Evolutionary conservation across 192 early-diverging fungal genomes (phyloP).

Genomic region (Backusella tuberculispora): DNA sequence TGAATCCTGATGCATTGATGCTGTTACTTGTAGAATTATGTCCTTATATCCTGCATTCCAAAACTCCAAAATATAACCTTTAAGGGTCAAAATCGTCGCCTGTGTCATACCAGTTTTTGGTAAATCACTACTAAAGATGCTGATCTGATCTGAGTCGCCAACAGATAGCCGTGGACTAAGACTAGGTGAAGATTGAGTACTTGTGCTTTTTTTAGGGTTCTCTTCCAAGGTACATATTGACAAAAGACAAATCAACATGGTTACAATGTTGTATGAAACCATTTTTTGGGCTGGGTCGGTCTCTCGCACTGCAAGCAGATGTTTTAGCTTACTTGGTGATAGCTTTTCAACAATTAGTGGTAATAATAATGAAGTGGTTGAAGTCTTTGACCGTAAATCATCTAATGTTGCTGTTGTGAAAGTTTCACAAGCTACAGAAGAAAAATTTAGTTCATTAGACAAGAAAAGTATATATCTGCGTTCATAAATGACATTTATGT

Average conservation of each 20-base stretch:
- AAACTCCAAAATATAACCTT: constrained; percentile 35
- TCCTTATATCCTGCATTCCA: constrained; percentile 42
- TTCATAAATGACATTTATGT: not conserved
- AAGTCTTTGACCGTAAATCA: not conserved
- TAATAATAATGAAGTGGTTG: not conserved
- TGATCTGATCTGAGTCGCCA: not conserved
- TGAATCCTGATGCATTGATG: constrained; percentile 28
- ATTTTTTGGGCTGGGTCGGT: not conserved
- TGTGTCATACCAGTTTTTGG: not conserved
- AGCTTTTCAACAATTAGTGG: constrained; percentile 23
- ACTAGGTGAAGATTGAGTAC: constrained; percentile 9
- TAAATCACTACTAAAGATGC: not conserved
- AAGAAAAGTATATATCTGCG: not conserved
- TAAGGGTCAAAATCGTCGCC: not conserved
- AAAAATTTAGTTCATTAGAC: not conserved
- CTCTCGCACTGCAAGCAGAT: not conserved
- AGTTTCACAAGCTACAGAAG: constrained; percentile 23
- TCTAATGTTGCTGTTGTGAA: constrained; percentile 16
- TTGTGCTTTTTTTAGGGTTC: not conserved
- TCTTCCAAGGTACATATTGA: constrained; percentile 21
- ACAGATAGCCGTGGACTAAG: constrained; percentile 11
- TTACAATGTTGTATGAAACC: constrained; percentile 16
- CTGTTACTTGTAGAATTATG: constrained; percentile 18
- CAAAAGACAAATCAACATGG: constrained; percentile 3
- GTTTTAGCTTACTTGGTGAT: not conserved